Base-by-base conservation (phyloP, 1,284 basidiomycete species). In the Cryptococcus jaspeensis region DNA sequence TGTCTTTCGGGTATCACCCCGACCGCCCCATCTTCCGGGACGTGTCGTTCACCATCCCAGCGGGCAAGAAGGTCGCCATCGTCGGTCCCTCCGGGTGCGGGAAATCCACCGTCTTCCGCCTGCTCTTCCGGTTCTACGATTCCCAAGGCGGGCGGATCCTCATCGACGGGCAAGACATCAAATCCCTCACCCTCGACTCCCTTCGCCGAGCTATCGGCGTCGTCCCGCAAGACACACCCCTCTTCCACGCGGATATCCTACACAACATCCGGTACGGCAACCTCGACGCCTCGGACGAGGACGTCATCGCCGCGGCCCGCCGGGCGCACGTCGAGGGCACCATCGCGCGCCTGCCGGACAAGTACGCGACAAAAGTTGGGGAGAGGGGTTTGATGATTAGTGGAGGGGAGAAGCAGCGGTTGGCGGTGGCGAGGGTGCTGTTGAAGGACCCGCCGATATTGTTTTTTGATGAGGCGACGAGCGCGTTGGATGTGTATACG, bases 391-490 rank as follows among this genome's bases (percentile, higher is more conserved):
- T 98, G 70, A 98, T 99, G 96, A 92, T 99, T 55, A 93, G 90
- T 15, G 95, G 95, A 0, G 95, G 96, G 0, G 95, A 99, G 81
- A 98, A 99, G 77, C 95, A 99, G 81, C 80, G 96, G 43, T 76
- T 99, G 62, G 96, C 95, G 0, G 90, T 99, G 13, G 96, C 95
- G 5, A 81, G 96, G 16, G 85, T 96, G 43, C 77, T 99, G 66
- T 78, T 99, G 49, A 98, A 98, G 79, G 89, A 99, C 74, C 92
- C 95, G 0, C 87, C 87, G 3, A 96, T 98, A 69, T 72, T 98
- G 69, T 97, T 99, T 80, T 98, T 99, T 69, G 95, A 99, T 71
- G 95, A 99, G 78, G 95, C 96, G 86, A 99, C 96, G 0, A 96
- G 92, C 0, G 92, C 95, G 0, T 78, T 99, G 58, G 96, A 99